phyloP scores from a whole-genome alignment of 768 basidiomycete genomes.

The Stropharia rugosoannulata region DNA sequence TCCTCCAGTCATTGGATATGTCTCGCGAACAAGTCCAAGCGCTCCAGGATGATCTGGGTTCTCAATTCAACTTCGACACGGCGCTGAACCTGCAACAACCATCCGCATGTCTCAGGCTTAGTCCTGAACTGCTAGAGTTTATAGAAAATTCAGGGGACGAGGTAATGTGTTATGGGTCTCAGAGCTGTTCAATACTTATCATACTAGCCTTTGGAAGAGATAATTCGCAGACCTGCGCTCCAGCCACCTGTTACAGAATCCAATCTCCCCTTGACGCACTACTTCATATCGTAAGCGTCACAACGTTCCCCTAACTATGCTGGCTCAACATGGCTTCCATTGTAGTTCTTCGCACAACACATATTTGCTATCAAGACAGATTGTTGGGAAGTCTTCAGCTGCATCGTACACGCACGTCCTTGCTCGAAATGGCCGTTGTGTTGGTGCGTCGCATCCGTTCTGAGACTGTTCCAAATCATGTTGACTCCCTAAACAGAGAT shows the following conservation, averaged over 20 bases:
- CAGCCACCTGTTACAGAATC: slow-evolving; percentile 35
- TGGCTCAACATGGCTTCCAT: not conserved
- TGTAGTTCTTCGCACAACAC: slow-evolving; percentile 65
- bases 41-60: slow-evolving; percentile 1
- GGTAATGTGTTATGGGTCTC: slow-evolving; percentile 18
- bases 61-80: slow-evolving; percentile 31
- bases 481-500: slow-evolving; percentile 38
- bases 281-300: slow-evolving; percentile 53
- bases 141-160: slow-evolving; percentile 26
- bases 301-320: slow-evolving; percentile 7
- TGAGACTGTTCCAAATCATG: not conserved
- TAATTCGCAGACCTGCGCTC: slow-evolving; percentile 39
- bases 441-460: slow-evolving; percentile 29
- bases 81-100: slow-evolving; percentile 28
- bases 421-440: slow-evolving; percentile 49
- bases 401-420: slow-evolving; percentile 56
- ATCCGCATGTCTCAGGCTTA: slow-evolving; percentile 29
- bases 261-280: slow-evolving; percentile 48
- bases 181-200: not conserved
- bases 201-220: slow-evolving; percentile 28
- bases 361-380: slow-evolving; percentile 57
- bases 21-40: not conserved
- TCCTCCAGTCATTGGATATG: not conserved
- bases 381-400: slow-evolving; percentile 53
- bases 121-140: slow-evolving; percentile 35